Evolutionary conservation across 2,329 filamentous ascomycete species (phyloP).

Genomic region (Ophiocordyceps australis): DNA sequence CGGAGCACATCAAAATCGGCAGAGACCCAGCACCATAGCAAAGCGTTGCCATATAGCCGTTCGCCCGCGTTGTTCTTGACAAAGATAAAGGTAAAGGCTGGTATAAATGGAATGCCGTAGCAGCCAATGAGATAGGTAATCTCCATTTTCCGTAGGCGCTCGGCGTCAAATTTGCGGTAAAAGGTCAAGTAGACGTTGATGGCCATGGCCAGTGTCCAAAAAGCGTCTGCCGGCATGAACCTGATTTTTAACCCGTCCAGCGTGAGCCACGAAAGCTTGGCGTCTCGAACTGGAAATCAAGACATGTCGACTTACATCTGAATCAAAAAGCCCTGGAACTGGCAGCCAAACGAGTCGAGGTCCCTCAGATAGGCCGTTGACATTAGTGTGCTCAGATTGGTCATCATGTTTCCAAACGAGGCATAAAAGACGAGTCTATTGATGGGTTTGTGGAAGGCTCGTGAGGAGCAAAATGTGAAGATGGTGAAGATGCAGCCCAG

Average conservation of each 20-base stretch:
- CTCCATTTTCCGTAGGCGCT: constrained; percentile 47
- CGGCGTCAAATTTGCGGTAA: constrained; percentile 52
- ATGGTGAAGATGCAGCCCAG: constrained; percentile 56
- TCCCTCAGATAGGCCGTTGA: constrained; percentile 38
- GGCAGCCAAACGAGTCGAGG: constrained; percentile 35
- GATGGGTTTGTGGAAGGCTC: constrained; percentile 67
- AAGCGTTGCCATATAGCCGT: constrained; percentile 55
- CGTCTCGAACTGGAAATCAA: no score
- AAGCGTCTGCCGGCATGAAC: constrained; percentile 61
- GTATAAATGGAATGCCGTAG: constrained; percentile 56
- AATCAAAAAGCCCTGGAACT: constrained; percentile 62
- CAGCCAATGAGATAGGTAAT: constrained; percentile 50
- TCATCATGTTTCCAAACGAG: constrained; percentile 63
- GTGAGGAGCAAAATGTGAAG: constrained; percentile 47
- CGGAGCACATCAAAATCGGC: constrained; percentile 51
- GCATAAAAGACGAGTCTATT: constrained; percentile 75
- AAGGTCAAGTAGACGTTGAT: constrained; percentile 72
- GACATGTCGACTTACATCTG: constrained; percentile 45
- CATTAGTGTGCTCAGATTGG: constrained; percentile 61
- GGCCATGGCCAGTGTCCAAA: constrained; percentile 70
- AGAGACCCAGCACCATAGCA: constrained; percentile 67
- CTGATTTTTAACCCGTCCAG: constrained; percentile 21
- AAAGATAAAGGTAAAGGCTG: constrained; percentile 50
- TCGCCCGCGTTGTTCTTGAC: constrained; percentile 30
- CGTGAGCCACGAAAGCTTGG: no score